Conservation (phyloP, 2,329 filamentous ascomycete genomes). For the Penicillium freii region DNA sequence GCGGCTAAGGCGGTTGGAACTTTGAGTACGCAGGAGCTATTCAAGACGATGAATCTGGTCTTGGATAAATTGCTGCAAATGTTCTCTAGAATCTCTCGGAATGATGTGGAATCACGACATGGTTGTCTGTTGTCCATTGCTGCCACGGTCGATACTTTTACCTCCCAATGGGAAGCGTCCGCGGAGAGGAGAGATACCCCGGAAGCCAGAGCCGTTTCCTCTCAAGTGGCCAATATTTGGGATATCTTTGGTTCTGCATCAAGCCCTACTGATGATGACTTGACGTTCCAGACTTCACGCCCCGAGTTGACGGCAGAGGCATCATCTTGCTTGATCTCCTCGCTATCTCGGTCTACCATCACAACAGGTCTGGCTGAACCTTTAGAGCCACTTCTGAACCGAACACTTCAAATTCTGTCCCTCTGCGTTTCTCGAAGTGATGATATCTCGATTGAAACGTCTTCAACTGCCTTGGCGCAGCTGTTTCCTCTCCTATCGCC, state of each 20-base stretch:
- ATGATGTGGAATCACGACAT: conserved; percentile 45
- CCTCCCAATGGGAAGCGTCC: conserved; percentile 16
- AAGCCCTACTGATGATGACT: conserved; percentile 38
- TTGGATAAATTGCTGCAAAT: conserved; percentile 35
- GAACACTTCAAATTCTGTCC: conserved; percentile 35
- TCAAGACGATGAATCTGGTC: conserved; percentile 31
- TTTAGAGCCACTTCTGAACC: conserved; percentile 27
- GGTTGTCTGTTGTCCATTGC: conserved; percentile 45
- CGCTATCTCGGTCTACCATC: conserved; percentile 34
- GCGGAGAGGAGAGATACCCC: conserved; percentile 19
- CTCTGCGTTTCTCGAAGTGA: conserved; percentile 43
- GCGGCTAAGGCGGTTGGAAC: conserved; percentile 68
- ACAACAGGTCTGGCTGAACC: conserved; percentile 15
- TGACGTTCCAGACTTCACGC: conserved; percentile 40
- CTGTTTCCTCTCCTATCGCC: conserved; percentile 40
- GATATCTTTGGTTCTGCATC: conserved; percentile 36
- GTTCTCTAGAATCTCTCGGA: conserved; percentile 38
- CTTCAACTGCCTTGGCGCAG: conserved; percentile 41
- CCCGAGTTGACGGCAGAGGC: conserved; percentile 46
- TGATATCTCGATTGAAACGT: conserved; percentile 41
- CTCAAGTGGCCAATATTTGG: conserved; percentile 37
- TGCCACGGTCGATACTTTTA: conserved; percentile 38
- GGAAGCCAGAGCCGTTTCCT: conserved; percentile 28
- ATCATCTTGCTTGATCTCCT: conserved; percentile 39
- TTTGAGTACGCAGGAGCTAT: conserved; percentile 36